These are phyloP conservation scores for Amanita brunnescens DNA, from an alignment of 768 basidiomycete genomes.

Conservation along the genomic window DNA sequence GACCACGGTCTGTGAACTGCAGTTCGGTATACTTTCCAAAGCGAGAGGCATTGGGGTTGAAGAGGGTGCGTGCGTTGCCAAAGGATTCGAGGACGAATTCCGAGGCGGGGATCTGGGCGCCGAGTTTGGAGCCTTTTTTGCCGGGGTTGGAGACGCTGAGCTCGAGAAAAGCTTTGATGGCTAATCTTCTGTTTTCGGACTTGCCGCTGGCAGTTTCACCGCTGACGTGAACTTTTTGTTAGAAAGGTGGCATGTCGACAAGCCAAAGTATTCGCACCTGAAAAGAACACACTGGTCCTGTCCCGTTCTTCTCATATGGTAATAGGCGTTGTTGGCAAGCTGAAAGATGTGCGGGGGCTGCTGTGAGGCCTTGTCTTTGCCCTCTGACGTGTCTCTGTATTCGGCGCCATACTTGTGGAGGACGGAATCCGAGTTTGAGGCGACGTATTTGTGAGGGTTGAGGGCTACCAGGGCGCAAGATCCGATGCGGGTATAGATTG, in stretches of 20 bases:
- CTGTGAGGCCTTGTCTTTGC: slow-evolving; percentile 30
- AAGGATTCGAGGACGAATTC: slow-evolving; percentile 96
- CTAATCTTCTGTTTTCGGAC: slow-evolving; percentile 82
- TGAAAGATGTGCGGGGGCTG: slow-evolving; percentile 89
- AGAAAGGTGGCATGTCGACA: slow-evolving; percentile 1
- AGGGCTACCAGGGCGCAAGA: slow-evolving; percentile 71
- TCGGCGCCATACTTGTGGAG: slow-evolving; percentile 82
- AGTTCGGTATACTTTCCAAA: slow-evolving; percentile 98
- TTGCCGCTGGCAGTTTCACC: slow-evolving; percentile 93
- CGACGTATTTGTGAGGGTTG: slow-evolving; percentile 89
- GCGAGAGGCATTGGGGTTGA: slow-evolving; percentile 92
- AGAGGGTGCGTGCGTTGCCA: slow-evolving; percentile 84
- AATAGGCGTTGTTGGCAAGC: slow-evolving; percentile 85
- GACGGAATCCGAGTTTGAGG: slow-evolving; percentile 75
- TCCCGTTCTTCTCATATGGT: slow-evolving; percentile 88
- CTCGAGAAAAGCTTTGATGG: slow-evolving; percentile 89
- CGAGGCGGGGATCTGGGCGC: slow-evolving; percentile 78
- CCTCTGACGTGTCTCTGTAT: slow-evolving; percentile 65
- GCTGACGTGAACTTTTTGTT: slow-evolving; percentile 29
- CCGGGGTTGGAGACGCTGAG: slow-evolving; percentile 81
- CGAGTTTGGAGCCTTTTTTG: slow-evolving; percentile 91
- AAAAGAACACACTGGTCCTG: slow-evolving; percentile 90
- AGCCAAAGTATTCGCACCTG: slow-evolving; percentile 43
- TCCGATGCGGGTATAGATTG: slow-evolving; percentile 70
- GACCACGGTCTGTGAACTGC: slow-evolving; percentile 89